Conservation (phyloP, 495 filamentous ascomycete genomes). For the Neurospora africana region DNA sequence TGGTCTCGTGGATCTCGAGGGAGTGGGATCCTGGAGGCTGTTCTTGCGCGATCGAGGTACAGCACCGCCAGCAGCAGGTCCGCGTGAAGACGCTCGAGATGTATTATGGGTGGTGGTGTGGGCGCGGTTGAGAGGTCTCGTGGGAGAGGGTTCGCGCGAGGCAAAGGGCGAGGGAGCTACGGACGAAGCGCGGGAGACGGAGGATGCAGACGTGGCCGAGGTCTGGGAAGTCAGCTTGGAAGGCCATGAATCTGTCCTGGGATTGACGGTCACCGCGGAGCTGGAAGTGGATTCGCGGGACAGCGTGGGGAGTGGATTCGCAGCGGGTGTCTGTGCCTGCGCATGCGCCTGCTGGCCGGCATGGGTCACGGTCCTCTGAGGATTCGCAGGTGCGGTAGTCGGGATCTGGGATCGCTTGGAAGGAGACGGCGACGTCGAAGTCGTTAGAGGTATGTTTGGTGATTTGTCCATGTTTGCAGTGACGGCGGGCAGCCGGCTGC, state of each 20-base stretch:
- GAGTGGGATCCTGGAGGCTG: constrained; percentile 56
- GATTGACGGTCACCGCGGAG: constrained; percentile 33
- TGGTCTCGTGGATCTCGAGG: constrained; percentile 43
- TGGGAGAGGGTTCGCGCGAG: constrained; percentile 44
- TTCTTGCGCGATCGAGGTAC: constrained; percentile 51
- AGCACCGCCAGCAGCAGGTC: not conserved
- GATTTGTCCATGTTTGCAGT: constrained; percentile 28
- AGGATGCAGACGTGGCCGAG: constrained; percentile 31
- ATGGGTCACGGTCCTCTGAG: not conserved
- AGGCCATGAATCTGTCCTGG: constrained; percentile 24
- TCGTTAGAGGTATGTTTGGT: constrained; percentile 15
- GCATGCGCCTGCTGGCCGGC: not conserved
- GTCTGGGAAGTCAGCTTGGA: constrained; percentile 19
- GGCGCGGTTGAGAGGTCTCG: constrained; percentile 16
- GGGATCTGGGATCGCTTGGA: constrained; percentile 6
- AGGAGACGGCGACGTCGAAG: constrained; percentile 2
- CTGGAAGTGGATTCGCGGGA: constrained; percentile 28
- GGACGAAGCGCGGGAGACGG: constrained; percentile 21
- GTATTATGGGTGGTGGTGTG: not conserved
- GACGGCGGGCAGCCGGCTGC: constrained; percentile 3
- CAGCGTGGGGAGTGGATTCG: constrained; percentile 11
- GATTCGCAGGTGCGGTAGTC: not conserved
- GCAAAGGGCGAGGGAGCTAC: constrained; percentile 35
- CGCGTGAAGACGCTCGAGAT: not conserved
- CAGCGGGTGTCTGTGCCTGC: not conserved